Evolutionary conservation across 331 rosid species (phyloP).

Genomic region (Phaseolus coccineus): DNA sequence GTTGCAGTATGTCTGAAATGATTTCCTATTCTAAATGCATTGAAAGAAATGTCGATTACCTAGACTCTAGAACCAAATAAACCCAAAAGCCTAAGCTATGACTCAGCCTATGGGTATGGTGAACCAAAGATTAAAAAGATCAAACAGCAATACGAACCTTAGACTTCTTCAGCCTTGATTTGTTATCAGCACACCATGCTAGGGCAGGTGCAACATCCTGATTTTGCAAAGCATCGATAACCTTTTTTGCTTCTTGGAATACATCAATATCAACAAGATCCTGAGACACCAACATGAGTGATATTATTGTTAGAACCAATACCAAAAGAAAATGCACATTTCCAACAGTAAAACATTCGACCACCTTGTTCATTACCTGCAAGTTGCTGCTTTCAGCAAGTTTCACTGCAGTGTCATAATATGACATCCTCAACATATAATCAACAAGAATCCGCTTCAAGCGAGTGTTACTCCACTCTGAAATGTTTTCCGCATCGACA

Average conservation of each 20-base stretch:
- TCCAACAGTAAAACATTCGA: conserved; percentile 16
- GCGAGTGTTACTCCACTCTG: conserved; percentile 79
- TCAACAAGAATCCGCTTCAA: conserved; percentile 92
- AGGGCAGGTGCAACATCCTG: conserved; percentile 92
- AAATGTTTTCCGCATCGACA: conserved; percentile 73
- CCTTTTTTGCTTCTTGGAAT: conserved; percentile 92
- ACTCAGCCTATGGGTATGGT: not conserved
- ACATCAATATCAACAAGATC: conserved; percentile 94
- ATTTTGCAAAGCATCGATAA: conserved; percentile 83
- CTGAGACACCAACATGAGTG: conserved; percentile 54
- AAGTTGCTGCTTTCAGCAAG: conserved; percentile 80
- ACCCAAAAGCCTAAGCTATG: conserved; percentile 31
- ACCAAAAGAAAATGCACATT: conserved; percentile 26
- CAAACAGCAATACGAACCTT: conserved; percentile 62
- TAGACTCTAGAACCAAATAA: conserved; percentile 38
- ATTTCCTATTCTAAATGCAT: not conserved
- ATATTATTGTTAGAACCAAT: conserved; percentile 11
- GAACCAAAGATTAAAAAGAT: conserved; percentile 30
- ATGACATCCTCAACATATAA: conserved; percentile 97
- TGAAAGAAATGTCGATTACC: conserved; percentile 28
- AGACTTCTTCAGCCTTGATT: conserved; percentile 90
- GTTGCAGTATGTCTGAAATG: conserved; percentile 27
- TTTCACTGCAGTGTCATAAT: conserved; percentile 81
- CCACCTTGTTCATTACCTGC: conserved; percentile 57
- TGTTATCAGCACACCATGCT: conserved; percentile 95